phyloP scores from a whole-genome alignment of 108 stramenopile genomes.

The Skeletonema marinoi region DNA sequence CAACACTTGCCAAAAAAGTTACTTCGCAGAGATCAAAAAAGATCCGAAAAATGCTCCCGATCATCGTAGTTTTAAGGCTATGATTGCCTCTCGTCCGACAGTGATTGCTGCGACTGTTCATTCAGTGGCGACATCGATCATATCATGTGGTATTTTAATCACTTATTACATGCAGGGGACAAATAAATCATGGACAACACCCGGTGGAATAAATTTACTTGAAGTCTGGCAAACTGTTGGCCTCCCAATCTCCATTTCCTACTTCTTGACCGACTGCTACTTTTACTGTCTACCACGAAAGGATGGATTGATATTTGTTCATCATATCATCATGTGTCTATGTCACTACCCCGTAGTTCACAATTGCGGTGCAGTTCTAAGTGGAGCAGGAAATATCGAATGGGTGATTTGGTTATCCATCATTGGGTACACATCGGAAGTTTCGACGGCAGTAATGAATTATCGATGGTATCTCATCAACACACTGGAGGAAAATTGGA shows the following conservation, averaged over 20 bases:
- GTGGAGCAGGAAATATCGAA: slow-evolving; percentile 26
- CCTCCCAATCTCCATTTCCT: slow-evolving; percentile 44
- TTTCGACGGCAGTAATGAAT: slow-evolving; percentile 49
- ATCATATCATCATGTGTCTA: slow-evolving; percentile 47
- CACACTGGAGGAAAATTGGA: slow-evolving; percentile 45
- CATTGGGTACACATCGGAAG: slow-evolving; percentile 45
- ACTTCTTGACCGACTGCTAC: slow-evolving; percentile 33
- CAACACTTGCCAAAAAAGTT: slow-evolving; percentile 8
- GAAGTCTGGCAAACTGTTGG: slow-evolving; percentile 44
- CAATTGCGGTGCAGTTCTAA: slow-evolving; percentile 15
- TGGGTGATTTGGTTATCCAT: slow-evolving; percentile 46
- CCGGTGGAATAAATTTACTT: slow-evolving; percentile 23
- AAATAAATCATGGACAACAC: slow-evolving; percentile 8
- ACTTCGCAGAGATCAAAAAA: slow-evolving; percentile 11
- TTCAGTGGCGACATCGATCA: slow-evolving; percentile 33
- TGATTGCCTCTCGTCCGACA: slow-evolving; percentile 46
- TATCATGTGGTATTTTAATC: slow-evolving; percentile 28
- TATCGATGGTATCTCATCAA: slow-evolving; percentile 51
- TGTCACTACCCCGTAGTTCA: slow-evolving; percentile 46
- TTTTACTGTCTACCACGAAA: slow-evolving; percentile 46
- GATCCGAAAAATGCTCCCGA: slow-evolving; percentile 28
- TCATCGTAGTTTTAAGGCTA: slow-evolving; percentile 19
- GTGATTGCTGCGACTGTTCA: slow-evolving; percentile 42
- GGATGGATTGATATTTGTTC: slow-evolving; percentile 39
- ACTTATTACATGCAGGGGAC: neutral